phyloP scores from a whole-genome alignment of 176 grass and related monocot species.

The Elymus sibiricus region DNA sequence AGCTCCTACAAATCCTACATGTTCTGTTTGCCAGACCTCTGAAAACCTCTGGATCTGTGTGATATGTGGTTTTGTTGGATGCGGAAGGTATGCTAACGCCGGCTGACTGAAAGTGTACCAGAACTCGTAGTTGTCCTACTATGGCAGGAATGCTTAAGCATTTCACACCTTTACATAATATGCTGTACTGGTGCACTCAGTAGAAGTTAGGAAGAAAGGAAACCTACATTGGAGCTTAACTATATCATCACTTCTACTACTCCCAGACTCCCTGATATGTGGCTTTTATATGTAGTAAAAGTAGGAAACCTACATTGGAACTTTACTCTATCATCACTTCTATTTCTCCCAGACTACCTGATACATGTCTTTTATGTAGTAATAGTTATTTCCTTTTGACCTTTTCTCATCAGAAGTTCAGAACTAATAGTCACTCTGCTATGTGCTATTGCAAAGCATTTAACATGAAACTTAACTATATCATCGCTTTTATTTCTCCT shows the following conservation, averaged over 20 bases:
- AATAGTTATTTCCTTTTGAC: neutral
- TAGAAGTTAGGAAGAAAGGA: neutral
- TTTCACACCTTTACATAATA: neutral
- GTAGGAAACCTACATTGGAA: neutral
- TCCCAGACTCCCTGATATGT: neutral
- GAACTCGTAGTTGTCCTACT: neutral
- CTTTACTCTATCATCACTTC: neutral
- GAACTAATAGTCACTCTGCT: neutral
- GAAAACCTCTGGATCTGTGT: slow-evolving; percentile 98
- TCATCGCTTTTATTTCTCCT: neutral
- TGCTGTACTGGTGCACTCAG: neutral
- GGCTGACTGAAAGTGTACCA: neutral
- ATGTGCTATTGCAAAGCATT: neutral
- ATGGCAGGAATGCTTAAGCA: neutral
- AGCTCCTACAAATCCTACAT: slow-evolving; percentile 83
- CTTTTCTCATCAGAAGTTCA: neutral
- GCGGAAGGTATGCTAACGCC: slow-evolving; percentile 68
- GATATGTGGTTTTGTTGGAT: slow-evolving; percentile 98
- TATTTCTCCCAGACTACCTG: neutral
- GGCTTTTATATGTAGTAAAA: too few species aligned
- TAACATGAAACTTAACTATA: neutral
- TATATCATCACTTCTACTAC: neutral
- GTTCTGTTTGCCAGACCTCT: slow-evolving; percentile 83
- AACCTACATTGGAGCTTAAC: neutral
- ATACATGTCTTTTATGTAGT: neutral